Evolutionary conservation across 179 eudicot species (phyloP).

Genomic region (Vitellaria paradoxa): DNA sequence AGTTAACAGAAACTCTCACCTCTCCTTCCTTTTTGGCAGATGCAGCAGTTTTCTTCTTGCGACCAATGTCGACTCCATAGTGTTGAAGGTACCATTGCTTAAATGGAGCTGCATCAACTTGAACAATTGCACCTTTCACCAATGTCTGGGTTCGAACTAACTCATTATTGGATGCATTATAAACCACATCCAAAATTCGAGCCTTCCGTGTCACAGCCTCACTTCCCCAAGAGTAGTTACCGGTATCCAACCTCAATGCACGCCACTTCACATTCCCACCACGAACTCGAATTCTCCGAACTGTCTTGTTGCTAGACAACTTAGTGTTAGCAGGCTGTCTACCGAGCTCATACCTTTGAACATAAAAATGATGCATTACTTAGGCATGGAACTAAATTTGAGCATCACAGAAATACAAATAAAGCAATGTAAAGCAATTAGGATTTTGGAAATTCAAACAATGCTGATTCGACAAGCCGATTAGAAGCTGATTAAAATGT

Average conservation of each 20-base stretch:
- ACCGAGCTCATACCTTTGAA: constrained; percentile 45
- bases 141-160: constrained; percentile 47
- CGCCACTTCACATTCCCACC: constrained; percentile 63
- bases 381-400: too few relatives aligned
- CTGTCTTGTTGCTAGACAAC: constrained; percentile 40
- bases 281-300: constrained; percentile 42
- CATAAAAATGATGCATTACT: too few relatives aligned
- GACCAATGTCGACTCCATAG: constrained; percentile 44
- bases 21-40: constrained; percentile 36
- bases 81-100: constrained; percentile 46
- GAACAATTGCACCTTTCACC: constrained; percentile 51
- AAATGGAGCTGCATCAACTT: constrained; percentile 53
- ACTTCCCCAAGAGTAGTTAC: constrained; percentile 54
- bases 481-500: too few relatives aligned
- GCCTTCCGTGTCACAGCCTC: constrained; percentile 45
- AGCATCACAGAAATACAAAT: too few relatives aligned
- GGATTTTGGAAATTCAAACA: too few relatives aligned
- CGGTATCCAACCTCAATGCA: constrained; percentile 51
- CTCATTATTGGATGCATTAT: constrained; percentile 46
- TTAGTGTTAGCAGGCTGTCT: constrained; percentile 54
- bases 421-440: too few relatives aligned
- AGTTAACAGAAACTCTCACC: too few relatives aligned
- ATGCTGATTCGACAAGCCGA: too few relatives aligned
- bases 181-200: constrained; percentile 44
- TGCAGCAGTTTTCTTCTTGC: constrained; percentile 39